These are phyloP conservation scores for Marasmius sp. DNA, from an alignment of 1,284 basidiomycete genomes.

Conservation along the genomic window DNA sequence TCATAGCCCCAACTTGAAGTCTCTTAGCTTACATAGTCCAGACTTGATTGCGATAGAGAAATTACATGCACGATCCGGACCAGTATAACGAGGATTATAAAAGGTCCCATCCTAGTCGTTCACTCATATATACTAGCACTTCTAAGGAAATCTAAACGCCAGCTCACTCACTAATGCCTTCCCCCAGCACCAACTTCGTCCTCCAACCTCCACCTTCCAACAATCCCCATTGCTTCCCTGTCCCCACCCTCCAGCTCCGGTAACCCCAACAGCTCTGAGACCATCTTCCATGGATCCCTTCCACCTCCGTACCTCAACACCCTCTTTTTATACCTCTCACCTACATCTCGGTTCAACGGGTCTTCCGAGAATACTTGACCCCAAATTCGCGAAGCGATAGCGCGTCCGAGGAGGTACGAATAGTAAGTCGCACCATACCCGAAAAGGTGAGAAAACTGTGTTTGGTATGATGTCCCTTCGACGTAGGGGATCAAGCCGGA, in stretches of 20 bases:
- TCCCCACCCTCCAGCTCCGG: constrained; percentile 71
- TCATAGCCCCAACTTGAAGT: too few relatives aligned
- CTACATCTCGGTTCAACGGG: constrained; percentile 62
- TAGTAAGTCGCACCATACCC: constrained; percentile 99
- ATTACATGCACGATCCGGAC: too few relatives aligned
- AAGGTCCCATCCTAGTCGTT: too few relatives aligned
- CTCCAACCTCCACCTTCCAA: constrained; percentile 85
- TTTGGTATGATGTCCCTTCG: constrained; percentile 86
- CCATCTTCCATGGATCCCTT: constrained; percentile 92
- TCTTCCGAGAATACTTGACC: constrained; percentile 67
- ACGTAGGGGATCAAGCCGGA: constrained; percentile 83
- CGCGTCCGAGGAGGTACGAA: constrained; percentile 94
- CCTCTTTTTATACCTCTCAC: constrained; percentile 80
- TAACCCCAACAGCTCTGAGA: constrained; percentile 70
- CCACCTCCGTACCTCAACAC: constrained; percentile 86
- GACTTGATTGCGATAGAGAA: too few relatives aligned
- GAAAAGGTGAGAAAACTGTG: constrained; percentile 93
- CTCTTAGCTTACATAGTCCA: too few relatives aligned
- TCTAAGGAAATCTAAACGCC: too few relatives aligned
- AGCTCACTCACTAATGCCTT: constrained; percentile 42
- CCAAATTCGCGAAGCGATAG: constrained; percentile 93
- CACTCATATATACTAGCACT: too few relatives aligned
- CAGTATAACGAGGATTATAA: too few relatives aligned
- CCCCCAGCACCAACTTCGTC: constrained; percentile 57
- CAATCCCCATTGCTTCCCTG: constrained; percentile 81